Base-by-base conservation (phyloP, 352 stramenopile species). In the Phytopythium cucurbitacearum region DNA sequence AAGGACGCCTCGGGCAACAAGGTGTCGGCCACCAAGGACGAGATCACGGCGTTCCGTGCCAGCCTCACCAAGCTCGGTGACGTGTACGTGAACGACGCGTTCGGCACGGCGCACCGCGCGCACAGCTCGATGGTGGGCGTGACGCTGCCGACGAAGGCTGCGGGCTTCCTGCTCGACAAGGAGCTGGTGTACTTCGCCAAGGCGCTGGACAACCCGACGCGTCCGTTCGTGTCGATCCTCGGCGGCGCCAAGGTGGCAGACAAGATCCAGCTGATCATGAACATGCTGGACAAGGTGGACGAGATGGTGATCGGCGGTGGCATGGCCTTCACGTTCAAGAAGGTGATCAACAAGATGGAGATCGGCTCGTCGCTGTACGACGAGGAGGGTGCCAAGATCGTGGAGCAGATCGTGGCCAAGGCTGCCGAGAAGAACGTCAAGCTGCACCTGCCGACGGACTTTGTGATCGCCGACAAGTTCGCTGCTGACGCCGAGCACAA, bases 271-370 rank as follows among this genome's bases (percentile, higher is more conserved):
- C 83, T 99, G 21, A 99, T 99, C 79, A 96, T 99, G 86, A 98
- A 95, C 67, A 91, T 99, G 69, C 87, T 99, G 35, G 96, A 99
- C 66, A 99, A 99, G 73, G 86, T 96, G 47, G 97, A 99, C 71
- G 94, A 96, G 57, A 98, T 99, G 76, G 85, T 99, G 44, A 89
- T 99, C 42, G 97, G 97, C 49, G 97, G 97, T 48, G 97, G 97
- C 66, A 99, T 99, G 97, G 97, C 98, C 56, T 99, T 99, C 75
- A 99, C 98, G n/a, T 99, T 99, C 80, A 98, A 99, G 75, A 99
- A 99, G 80, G 96, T 98, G 51, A 71, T 98, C 53, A 97, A 97
- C 60, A 95, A 98, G 61, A 96, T 95, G 71, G 76, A 97, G 65
- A 97, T 99, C 62, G 97, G 96, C 48, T 83, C 76, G 37, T 98